A percentile compares a stretch with the other conserved stretches of the same genome.
Conservation (phyloP, 768 basidiomycete genomes). For the Tricholoma hemisulphureum region DNA sequence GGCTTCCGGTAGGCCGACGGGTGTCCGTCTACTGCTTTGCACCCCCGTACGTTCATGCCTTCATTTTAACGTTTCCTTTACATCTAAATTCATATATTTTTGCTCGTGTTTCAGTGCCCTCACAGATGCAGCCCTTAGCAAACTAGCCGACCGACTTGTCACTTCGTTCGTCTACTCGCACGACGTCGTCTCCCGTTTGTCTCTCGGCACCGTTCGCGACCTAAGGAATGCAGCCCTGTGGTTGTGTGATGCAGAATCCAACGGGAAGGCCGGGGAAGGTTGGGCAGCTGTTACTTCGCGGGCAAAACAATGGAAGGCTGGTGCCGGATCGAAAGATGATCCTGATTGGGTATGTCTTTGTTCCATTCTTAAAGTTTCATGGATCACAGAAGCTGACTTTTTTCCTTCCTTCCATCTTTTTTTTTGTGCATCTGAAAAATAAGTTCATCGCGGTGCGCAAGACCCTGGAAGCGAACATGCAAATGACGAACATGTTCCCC, state of each 20-base stretch:
- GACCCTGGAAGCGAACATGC: slow-evolving; percentile 85
- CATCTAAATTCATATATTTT: slow-evolving; percentile 2
- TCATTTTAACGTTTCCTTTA: background rate
- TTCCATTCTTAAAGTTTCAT: background rate
- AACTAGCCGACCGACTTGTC: slow-evolving; percentile 60
- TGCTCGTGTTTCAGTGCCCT: slow-evolving; percentile 47
- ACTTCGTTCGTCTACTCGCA: slow-evolving; percentile 81
- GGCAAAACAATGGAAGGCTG: slow-evolving; percentile 62
- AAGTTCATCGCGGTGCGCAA: slow-evolving; percentile 80
- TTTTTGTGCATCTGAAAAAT: slow-evolving; percentile 2
- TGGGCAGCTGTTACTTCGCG: slow-evolving; percentile 45
- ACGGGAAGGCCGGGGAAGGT: slow-evolving; percentile 48
- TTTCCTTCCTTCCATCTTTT: background rate
- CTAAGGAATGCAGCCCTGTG: slow-evolving; percentile 71
- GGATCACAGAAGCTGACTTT: background rate
- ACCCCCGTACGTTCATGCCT: slow-evolving; percentile 57
- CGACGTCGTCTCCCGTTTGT: slow-evolving; percentile 77
- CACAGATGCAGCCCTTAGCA: slow-evolving; percentile 57
- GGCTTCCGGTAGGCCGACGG: slow-evolving; percentile 62
- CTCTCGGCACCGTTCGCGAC: slow-evolving; percentile 75
- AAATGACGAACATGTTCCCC: slow-evolving; percentile 66
- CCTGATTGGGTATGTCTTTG: slow-evolving; percentile 47
- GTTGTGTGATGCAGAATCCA: slow-evolving; percentile 71
- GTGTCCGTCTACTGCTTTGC: slow-evolving; percentile 79
- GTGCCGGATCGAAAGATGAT: slow-evolving; percentile 52